Evolutionary conservation across 2,329 filamentous ascomycete species (phyloP), one percentile per base, ranked within the genome.

Genomic region (Metarhizium anisopliae): DNA sequence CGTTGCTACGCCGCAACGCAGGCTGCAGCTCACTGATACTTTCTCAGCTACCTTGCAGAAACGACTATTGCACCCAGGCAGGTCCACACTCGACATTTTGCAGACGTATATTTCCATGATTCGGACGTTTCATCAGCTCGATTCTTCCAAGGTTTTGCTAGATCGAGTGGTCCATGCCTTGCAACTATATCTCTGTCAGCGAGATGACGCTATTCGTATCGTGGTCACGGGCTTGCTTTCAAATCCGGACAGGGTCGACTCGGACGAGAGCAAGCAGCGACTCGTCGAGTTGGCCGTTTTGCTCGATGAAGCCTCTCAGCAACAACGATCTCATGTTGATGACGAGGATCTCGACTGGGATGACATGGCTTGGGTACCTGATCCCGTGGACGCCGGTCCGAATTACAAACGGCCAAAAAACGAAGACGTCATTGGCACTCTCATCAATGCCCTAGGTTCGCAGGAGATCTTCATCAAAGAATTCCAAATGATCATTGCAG

Each of bases 381-480:
- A 96, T 64, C 94, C 94, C 0, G 85, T 95, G 43, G 94, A 99
- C 67, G 94, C 94, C 1, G 91, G 90, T 10, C 87, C 90, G 51
- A 90, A 96, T 67, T 96, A 96, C 74, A 90, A 89, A 66, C 87
- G 91, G 57, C 89, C 90, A 11, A 95, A 89, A 68, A 89, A 85
- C 47, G 89, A 92, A 60, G 94, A 99, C 69, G 87, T 97, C 13
- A 90, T 97, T 56, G 91, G 91, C 53, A 95, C 91, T 53, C 77
- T 99, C 47, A 89, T 97, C 62, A 87, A 85, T 57, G 83, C 95
- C 0, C 89, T 96, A 62, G 93, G 96, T 13, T 87, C 88, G 18
- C 90, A 92, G 62, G 93, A 96, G 53, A 82, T 87, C 50, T 97
- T 97, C 66, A 94, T 96, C 70, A 95, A 91, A 62, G 93, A 97